Evolutionary conservation across 306 rosid species (phyloP).

Genomic region (Dalbergia cochinchinensis): DNA sequence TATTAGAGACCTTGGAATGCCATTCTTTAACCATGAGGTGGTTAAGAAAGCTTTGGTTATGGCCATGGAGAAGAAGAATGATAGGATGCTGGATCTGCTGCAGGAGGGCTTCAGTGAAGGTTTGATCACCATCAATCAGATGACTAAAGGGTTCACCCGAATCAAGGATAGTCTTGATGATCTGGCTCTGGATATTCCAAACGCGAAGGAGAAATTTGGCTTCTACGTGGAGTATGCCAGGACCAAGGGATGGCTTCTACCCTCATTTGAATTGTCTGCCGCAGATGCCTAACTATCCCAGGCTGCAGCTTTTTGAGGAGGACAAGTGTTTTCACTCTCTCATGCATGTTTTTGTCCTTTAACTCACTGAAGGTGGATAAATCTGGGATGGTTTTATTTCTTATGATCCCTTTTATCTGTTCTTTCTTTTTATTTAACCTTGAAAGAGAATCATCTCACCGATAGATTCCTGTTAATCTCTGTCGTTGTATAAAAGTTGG

Average conservation of each 20-base stretch:
- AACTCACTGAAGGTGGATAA: constrained; percentile 35
- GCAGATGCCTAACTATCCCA: constrained; percentile 52
- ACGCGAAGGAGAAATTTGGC: constrained; percentile 74
- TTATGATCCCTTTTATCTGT: constrained; percentile 32
- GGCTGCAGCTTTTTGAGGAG: constrained; percentile 62
- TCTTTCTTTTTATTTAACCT: not conserved
- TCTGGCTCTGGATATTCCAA: constrained; percentile 96
- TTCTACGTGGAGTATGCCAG: constrained; percentile 80
- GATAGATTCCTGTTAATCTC: constrained; percentile 37
- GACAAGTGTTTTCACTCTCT: constrained; percentile 56
- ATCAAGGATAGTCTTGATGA: constrained; percentile 91
- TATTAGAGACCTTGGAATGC: constrained; percentile 93
- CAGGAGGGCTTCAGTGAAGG: constrained; percentile 94
- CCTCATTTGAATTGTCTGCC: constrained; percentile 64
- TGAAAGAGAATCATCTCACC: constrained; percentile 38
- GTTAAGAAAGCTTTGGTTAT: constrained; percentile 96
- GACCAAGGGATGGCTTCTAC: constrained; percentile 77
- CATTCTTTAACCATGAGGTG: constrained; percentile 98
- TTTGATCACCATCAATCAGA: constrained; percentile 87
- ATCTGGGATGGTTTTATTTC: constrained; percentile 45
- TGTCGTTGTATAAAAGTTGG: constrained; percentile 58
- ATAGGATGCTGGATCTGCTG: constrained; percentile 81
- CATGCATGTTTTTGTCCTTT: constrained; percentile 53
- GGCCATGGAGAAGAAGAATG: constrained; percentile 99
- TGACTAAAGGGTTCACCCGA: constrained; percentile 92